These are phyloP conservation scores for Colletotrichum plurivorum DNA, from an alignment of 2,329 filamentous ascomycete species.

Conservation along the genomic window DNA sequence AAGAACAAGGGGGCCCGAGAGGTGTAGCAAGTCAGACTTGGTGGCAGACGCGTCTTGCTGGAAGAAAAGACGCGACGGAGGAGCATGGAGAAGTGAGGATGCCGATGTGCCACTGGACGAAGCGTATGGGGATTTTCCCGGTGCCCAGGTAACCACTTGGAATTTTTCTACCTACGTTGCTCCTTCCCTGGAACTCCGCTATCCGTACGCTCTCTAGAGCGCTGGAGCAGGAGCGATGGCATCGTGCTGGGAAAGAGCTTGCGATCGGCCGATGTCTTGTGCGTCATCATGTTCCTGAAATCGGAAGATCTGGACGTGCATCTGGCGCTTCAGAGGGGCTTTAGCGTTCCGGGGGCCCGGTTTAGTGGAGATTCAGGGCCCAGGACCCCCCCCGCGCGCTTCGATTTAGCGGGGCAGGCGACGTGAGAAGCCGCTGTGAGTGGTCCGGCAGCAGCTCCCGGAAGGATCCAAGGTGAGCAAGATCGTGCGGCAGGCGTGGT, in stretches of 20 bases:
- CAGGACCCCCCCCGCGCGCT: not conserved
- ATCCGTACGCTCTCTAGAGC: constrained; percentile 3
- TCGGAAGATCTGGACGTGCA: constrained; percentile 40
- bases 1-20: not conserved
- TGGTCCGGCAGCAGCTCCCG: not conserved
- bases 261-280: constrained; percentile 42
- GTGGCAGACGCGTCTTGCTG: not conserved
- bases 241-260: constrained; percentile 24
- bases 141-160: not conserved
- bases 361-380: constrained; percentile 6
- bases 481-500: not conserved
- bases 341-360: constrained; percentile 34
- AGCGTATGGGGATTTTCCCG: not conserved
- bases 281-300: constrained; percentile 40
- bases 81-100: constrained; percentile 9
- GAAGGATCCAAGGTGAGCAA: not conserved
- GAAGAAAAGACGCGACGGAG: constrained; percentile 18
- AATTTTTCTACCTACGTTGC: not conserved
- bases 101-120: not conserved
- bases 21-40: not conserved
- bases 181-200: not conserved
- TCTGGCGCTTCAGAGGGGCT: constrained; percentile 18
- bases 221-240: not conserved
- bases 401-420: not conserved
- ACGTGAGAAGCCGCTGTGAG: not conserved